Evolutionary conservation across 305 asterid genomes (phyloP), one percentile per base, ranked within the genome.

Genomic region (Fraxinus baroniana): DNA sequence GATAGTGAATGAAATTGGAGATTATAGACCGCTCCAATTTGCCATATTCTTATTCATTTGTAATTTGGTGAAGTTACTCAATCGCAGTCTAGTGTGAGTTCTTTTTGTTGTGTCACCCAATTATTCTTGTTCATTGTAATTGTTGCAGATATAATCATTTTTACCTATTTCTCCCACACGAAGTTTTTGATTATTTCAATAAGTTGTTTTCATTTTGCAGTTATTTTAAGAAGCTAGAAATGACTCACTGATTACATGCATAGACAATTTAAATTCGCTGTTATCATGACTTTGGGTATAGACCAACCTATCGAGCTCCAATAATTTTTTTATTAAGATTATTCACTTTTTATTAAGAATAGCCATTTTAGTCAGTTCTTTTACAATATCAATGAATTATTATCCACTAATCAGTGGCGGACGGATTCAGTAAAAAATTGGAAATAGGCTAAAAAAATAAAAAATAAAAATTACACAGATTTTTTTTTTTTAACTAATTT

Each of bases 31-130:
- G 55, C 85, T 85, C 84, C 80, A 79, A 80, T 89, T 52, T 81
- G 86, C 88, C 86, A 78, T 86, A 86, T 90, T 90, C 90, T 28
- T 70, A 70, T 70, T 70, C 41, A 82, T 80, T 87, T 84, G 86
- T 84, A 79, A 79, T 86, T 84, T 86, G 85, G 80, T 81, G 80
- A 78, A 80, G 80, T 82, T 81, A 66, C 46, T 79, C 70, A 77
- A 81, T 76, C 79, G 82, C 22, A 15, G 62, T 52, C 62, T 2
- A 85, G 90, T 85, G 82, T 70, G 41, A 46, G 87, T 85, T 83
- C 87, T 90, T 88, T 52, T 86, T 82, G 83, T 85, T 83, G 57
- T 71, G 88, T 79, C 68, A 76, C 41, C 66, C 73, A 33, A 9
- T 81, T 74, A 81, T 81, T 85, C 83, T 80, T 77, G 85, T 82